These are phyloP conservation scores for Udeniomyces megalosporus DNA, from an alignment of 768 basidiomycete genomes.

Conservation along the genomic window DNA sequence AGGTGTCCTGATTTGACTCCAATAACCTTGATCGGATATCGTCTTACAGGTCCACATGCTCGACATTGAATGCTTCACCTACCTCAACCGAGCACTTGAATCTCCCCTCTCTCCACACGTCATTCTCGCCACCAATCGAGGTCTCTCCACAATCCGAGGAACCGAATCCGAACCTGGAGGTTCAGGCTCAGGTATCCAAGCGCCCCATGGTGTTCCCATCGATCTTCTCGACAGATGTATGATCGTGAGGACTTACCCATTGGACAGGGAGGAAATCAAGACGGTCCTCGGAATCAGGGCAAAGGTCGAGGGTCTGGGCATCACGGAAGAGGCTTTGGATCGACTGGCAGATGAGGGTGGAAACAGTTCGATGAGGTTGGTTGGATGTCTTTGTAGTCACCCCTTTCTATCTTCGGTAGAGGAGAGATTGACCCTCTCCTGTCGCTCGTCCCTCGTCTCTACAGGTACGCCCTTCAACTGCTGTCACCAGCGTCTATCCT, in stretches of 20 bases:
- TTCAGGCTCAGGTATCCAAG: conserved; percentile 49
- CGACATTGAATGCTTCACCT: conserved; percentile 98
- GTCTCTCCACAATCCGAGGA: conserved; percentile 78
- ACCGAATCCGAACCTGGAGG: conserved; percentile 40
- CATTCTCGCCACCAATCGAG: conserved; percentile 89
- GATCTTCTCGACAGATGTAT: conserved; percentile 88
- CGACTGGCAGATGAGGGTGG: conserved; percentile 67
- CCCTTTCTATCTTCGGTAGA: not conserved
- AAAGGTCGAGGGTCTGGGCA: conserved; percentile 65
- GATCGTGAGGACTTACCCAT: conserved; percentile 82
- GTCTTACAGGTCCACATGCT: conserved; percentile 86
- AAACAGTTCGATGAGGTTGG: conserved; percentile 59
- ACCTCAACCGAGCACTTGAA: conserved; percentile 86
- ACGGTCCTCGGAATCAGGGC: conserved; percentile 75
- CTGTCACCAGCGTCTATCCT: conserved; percentile 82
- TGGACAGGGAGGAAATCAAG: conserved; percentile 65
- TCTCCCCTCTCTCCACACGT: conserved; percentile 96
- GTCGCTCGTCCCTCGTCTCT: conserved; percentile 29
- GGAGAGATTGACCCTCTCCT: too few relatives aligned
- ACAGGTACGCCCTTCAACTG: conserved; percentile 70
- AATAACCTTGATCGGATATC: not conserved
- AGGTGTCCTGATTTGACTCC: conserved; percentile 37
- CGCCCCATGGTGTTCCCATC: conserved; percentile 84
- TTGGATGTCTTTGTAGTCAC: conserved; percentile 16
- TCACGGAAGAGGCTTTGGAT: conserved; percentile 61